Percentiles rank a stretch among this genome's conserved stretches.
Conservation (phyloP, 2,329 filamentous ascomycete species). For the Aspergillus sp. region DNA sequence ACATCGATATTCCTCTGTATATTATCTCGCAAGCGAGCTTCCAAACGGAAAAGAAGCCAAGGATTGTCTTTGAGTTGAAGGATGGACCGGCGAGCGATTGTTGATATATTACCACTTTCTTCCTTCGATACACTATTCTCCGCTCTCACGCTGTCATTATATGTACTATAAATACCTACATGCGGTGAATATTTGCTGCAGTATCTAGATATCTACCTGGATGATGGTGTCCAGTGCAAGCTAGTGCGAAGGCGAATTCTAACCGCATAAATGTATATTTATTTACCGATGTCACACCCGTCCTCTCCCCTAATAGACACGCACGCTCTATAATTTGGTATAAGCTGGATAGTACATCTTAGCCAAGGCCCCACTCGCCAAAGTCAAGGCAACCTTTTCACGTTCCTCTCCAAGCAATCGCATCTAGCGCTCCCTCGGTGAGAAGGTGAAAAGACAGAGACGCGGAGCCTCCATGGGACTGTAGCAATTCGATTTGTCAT, state of each 20-base stretch:
- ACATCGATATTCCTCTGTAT: neutral
- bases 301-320: neutral
- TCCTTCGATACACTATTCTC: constrained; percentile 17
- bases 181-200: constrained; percentile 7
- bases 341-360: too few relatives aligned
- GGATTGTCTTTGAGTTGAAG: neutral
- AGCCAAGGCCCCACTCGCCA: too few relatives aligned
- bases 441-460: constrained; percentile 29
- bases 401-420: constrained; percentile 39
- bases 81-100: neutral
- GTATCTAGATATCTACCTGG: neutral
- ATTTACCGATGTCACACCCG: neutral
- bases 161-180: constrained; percentile 18
- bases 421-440: constrained; percentile 38
- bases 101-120: constrained; percentile 4
- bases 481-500: constrained; percentile 20
- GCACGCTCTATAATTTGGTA: neutral
- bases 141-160: constrained; percentile 16
- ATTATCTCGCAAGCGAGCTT: neutral
- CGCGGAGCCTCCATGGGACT: constrained; percentile 10
- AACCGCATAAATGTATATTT: neutral
- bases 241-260: neutral
- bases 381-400: neutral
- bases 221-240: neutral
- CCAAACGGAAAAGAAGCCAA: neutral